phyloP scores from a whole-genome alignment of 768 basidiomycete genomes.

The Suillus ampliporus region DNA sequence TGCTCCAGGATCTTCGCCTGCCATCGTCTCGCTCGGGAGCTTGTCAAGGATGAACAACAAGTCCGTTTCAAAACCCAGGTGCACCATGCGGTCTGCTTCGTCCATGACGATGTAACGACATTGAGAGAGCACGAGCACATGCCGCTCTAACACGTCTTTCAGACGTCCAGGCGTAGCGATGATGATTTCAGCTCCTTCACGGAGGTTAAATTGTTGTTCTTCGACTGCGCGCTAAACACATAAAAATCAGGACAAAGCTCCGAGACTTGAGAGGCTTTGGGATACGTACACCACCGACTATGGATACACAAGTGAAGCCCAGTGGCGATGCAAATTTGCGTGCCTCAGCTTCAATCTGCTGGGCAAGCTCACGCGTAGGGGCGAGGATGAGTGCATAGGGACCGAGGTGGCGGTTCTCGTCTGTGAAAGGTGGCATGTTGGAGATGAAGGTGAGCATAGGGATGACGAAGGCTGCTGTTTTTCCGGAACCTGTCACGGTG shows the following conservation, averaged over 20 bases:
- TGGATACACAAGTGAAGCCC: conserved; percentile 94
- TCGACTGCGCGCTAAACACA: conserved; percentile 79
- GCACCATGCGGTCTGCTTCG: conserved; percentile 99
- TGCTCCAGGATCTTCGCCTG: conserved; percentile 75
- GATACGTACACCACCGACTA: conserved; percentile 86
- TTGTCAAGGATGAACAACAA: conserved; percentile 94
- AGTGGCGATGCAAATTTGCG: conserved; percentile 90
- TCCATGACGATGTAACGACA: conserved; percentile 99
- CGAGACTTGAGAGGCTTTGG: conserved; percentile 11
- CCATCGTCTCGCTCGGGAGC: conserved; percentile 85
- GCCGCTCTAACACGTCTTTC: conserved; percentile 96
- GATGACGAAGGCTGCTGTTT: conserved; percentile 98
- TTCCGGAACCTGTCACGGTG: conserved; percentile 81
- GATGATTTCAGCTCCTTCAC: conserved; percentile 98
- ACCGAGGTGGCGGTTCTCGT: conserved; percentile 93
- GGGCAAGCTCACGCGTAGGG: conserved; percentile 97
- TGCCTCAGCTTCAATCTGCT: conserved; percentile 94
- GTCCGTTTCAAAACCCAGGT: conserved; percentile 95
- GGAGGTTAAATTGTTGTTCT: conserved; percentile 96
- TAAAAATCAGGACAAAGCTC: conserved; percentile 21
- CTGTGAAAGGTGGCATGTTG: conserved; percentile 81
- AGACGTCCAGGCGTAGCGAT: conserved; percentile 99
- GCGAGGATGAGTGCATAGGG: conserved; percentile 94
- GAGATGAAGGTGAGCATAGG: conserved; percentile 97
- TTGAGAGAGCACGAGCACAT: conserved; percentile 93